Evolutionary conservation across 1,284 basidiomycete species (phyloP).

Genomic region (Kalmanozyma brasiliensis): DNA sequence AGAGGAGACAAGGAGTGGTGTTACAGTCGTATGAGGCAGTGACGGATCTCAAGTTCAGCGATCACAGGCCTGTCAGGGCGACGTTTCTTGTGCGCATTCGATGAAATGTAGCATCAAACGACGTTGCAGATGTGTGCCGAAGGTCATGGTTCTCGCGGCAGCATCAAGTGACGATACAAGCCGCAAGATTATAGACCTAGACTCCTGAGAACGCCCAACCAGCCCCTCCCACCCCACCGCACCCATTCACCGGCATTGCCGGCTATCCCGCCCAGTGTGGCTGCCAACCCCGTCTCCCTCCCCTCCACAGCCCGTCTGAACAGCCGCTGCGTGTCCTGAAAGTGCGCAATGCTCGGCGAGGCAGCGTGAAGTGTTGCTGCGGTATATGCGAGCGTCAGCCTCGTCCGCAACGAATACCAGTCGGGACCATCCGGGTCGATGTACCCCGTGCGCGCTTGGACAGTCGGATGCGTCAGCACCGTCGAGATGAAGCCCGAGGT

Average conservation of each 20-base stretch:
- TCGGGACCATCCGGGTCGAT: conserved; percentile 26
- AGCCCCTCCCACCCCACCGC: conserved; percentile 39
- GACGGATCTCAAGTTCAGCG: conserved; percentile 37
- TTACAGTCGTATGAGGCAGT: conserved; percentile 36
- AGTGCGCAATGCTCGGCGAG: neutral
- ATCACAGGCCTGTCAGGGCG: conserved; percentile 46
- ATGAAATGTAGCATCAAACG: no score
- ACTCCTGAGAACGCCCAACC: conserved; percentile 37
- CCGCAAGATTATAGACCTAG: conserved; percentile 17
- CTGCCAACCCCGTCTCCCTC: conserved; percentile 12
- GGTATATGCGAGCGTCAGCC: conserved; percentile 20
- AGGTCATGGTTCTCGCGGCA: neutral
- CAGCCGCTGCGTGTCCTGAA: conserved; percentile 13
- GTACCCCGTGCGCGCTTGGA: conserved; percentile 10
- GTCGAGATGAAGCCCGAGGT: conserved; percentile 3
- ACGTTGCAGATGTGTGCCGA: no score
- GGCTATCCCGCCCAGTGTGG: neutral
- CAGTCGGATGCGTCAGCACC: conserved; percentile 8
- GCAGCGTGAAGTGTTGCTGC: conserved; percentile 32
- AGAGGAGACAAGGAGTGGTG: conserved; percentile 22
- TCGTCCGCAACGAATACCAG: conserved; percentile 26
- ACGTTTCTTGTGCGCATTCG: conserved; percentile 34
- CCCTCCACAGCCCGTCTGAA: conserved; percentile 14
- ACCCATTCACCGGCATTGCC: conserved; percentile 13
- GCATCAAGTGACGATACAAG: neutral